Evolutionary conservation across 106 monocot genomes (phyloP).

Genomic region (Phalaenopsis equestris): DNA sequence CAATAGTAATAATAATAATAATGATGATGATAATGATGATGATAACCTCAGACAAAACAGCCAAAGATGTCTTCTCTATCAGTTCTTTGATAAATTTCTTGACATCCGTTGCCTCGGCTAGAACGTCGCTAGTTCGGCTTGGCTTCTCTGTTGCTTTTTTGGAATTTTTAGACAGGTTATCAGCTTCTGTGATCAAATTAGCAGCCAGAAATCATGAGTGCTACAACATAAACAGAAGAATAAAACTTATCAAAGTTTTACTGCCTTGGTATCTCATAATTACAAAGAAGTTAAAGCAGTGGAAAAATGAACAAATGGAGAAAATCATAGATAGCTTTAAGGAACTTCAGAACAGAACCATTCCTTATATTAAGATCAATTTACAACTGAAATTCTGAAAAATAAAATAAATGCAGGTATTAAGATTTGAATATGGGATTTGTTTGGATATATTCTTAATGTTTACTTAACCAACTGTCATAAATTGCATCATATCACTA

Average conservation of each 20-base stretch:
- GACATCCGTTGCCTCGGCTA: conserved; percentile 33
- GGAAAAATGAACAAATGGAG: neutral
- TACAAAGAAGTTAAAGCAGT: neutral
- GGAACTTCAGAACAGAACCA: neutral
- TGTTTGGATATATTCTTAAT: too few relatives aligned
- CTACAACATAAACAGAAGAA: neutral
- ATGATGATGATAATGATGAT: neutral
- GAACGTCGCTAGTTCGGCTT: conserved; percentile 14
- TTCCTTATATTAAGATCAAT: neutral
- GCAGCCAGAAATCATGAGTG: neutral
- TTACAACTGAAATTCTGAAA: neutral
- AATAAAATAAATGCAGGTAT: neutral
- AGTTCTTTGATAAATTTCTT: conserved; percentile 56
- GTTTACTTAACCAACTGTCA: too few relatives aligned
- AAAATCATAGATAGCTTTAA: neutral
- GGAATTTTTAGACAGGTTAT: conserved; percentile 7
- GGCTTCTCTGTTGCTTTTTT: conserved; percentile 20
- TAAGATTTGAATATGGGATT: too few relatives aligned
- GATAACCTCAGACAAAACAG: conserved; percentile 50
- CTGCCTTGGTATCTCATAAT: neutral
- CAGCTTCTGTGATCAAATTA: conserved; percentile 10
- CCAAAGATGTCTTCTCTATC: conserved; percentile 42
- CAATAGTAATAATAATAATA: too few relatives aligned
- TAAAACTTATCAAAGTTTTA: neutral
- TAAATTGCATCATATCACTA: too few relatives aligned